phyloP scores from a whole-genome alignment of 495 filamentous ascomycete species.

The Aspergillus coremiiformis region DNA sequence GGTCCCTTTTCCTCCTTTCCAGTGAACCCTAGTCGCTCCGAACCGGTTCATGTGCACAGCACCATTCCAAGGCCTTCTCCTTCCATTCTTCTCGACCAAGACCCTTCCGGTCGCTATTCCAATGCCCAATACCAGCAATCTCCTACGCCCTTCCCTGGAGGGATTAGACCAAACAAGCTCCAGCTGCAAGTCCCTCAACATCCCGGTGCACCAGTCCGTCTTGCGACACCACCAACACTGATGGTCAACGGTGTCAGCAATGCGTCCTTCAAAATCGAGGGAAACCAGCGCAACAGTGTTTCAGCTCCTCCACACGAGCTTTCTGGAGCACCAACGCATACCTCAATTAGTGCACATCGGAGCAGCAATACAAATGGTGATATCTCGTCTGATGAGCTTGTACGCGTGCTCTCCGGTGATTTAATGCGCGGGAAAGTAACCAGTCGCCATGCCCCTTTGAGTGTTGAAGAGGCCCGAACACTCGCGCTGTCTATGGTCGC shows the following conservation, averaged over 20 bases:
- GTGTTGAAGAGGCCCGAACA: conserved; percentile 25
- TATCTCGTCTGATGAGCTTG: conserved; percentile 30
- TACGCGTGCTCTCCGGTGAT: conserved; percentile 28
- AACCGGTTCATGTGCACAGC: conserved; percentile 24
- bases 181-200: conserved; percentile 77
- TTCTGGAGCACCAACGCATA: conserved; percentile 6
- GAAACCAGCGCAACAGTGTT: conserved; percentile 21
- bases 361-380: conserved; percentile 7
- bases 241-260: conserved; percentile 59
- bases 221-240: conserved; percentile 68
- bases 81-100: conserved; percentile 20
- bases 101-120: conserved; percentile 15
- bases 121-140: conserved; percentile 23
- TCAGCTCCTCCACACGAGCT: conserved; percentile 16
- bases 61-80: conserved; percentile 24
- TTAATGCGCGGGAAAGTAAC: conserved; percentile 26
- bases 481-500: conserved; percentile 29
- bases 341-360: conserved; percentile 6
- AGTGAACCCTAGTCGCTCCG: conserved; percentile 50
- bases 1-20: conserved; percentile 88
- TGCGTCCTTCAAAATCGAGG: conserved; percentile 17
- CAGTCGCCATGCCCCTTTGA: conserved; percentile 23
- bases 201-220: conserved; percentile 62
- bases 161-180: conserved; percentile 43
- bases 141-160: conserved; percentile 21